Evolutionary conservation across 345 rosid species (phyloP).

Genomic region (Lepidium sativum): DNA sequence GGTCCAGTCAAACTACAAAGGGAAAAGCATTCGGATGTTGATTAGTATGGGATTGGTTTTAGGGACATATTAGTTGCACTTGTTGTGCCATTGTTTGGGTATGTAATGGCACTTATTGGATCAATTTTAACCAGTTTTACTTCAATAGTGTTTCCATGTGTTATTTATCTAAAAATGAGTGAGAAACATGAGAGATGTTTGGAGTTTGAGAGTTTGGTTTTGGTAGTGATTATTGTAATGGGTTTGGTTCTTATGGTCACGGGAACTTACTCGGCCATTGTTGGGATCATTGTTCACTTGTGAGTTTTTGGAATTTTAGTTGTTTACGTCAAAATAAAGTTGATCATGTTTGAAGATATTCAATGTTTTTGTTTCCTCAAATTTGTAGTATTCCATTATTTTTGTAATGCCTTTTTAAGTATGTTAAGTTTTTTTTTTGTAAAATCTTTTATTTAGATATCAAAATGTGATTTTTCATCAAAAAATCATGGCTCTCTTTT

Average conservation of each 20-base stretch:
- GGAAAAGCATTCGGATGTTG: neutral
- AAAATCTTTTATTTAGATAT: no score
- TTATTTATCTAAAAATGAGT: neutral
- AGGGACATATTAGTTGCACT: neutral
- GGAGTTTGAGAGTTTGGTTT: conserved; percentile 3
- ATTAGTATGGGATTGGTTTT: neutral
- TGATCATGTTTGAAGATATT: neutral
- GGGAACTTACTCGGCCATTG: conserved; percentile 2
- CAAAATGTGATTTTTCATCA: no score
- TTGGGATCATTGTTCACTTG: neutral
- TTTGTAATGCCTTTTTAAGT: neutral
- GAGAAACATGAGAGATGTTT: neutral
- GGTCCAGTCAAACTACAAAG: neutral
- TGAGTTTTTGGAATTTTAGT: neutral
- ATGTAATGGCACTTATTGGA: conserved; percentile 6
- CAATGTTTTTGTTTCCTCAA: neutral
- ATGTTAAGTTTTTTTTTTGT: no score
- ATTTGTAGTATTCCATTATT: neutral
- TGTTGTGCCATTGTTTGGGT: conserved; percentile 7
- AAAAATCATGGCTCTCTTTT: no score
- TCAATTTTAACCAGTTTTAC: neutral
- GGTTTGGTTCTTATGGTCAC: conserved; percentile 6
- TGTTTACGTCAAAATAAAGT: neutral
- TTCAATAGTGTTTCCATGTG: conserved; percentile 7
- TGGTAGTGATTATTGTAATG: neutral